Conservation (phyloP, 2,329 filamentous ascomycete species). For the Ophiostoma angusticollis region DNA sequence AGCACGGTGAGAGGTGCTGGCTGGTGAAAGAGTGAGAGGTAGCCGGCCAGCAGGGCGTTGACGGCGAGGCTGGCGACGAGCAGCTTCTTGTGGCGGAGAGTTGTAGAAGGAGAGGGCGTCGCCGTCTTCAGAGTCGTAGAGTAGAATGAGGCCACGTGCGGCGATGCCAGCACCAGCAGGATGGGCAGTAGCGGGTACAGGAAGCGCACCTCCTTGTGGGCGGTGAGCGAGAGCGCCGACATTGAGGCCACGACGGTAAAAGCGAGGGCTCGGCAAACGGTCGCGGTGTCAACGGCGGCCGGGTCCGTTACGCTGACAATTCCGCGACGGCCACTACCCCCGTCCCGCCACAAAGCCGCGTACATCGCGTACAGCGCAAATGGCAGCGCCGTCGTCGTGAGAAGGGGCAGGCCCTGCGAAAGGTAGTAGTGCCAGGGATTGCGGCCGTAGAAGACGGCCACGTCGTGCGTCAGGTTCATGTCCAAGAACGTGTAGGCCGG, state of each 20-base stretch:
- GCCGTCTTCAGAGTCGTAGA: constrained; percentile 19
- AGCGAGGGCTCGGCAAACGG: constrained; percentile 41
- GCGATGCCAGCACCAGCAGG: constrained; percentile 70
- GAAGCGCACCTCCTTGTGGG: constrained; percentile 96
- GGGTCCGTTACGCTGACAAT: neutral
- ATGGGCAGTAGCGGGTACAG: constrained; percentile 82
- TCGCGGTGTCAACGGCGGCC: constrained; percentile 23
- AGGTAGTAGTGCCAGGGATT: constrained; percentile 92
- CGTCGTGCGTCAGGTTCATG: constrained; percentile 78
- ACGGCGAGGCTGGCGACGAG: constrained; percentile 44
- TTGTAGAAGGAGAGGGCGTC: constrained; percentile 13
- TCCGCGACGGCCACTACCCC: constrained; percentile 16
- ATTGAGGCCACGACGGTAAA: constrained; percentile 48
- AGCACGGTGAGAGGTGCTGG: constrained; percentile 66
- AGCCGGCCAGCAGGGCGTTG: constrained; percentile 61
- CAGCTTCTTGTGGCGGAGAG: constrained; percentile 39
- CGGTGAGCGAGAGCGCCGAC: constrained; percentile 57
- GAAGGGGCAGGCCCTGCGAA: constrained; percentile 74
- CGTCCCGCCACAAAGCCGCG: constrained; percentile 21
- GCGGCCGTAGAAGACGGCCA: constrained; percentile 83
- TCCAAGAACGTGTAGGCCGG: constrained; percentile 78
- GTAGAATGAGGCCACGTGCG: constrained; percentile 54
- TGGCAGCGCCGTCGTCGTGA: constrained; percentile 72
- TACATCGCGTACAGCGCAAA: constrained; percentile 58
- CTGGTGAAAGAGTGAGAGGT: constrained; percentile 68